Percentiles rank a stretch among this genome's conserved stretches.
These are phyloP conservation scores for Podosphaera aphanis DNA, from an alignment of 2,329 filamentous ascomycete species.

Conservation along the genomic window DNA sequence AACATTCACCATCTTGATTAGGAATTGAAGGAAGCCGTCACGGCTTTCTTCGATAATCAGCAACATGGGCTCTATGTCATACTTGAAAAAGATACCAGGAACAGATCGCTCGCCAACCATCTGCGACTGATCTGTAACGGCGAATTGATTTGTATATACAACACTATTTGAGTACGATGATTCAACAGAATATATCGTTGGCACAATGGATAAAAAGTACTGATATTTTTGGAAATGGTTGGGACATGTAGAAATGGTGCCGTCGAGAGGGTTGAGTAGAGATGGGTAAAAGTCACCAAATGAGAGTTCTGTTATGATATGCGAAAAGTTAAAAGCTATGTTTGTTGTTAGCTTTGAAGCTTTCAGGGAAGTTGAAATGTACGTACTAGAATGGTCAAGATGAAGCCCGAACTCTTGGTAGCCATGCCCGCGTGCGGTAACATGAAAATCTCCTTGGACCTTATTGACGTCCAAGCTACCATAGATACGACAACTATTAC, in stretches of 20 bases:
- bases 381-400: constrained; percentile 57
- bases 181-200: constrained; percentile 65
- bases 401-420: constrained; percentile 61
- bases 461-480: constrained; percentile 84
- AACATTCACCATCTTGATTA: constrained; percentile 74
- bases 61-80: constrained; percentile 90
- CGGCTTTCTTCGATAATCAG: constrained; percentile 66
- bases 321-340: constrained; percentile 85
- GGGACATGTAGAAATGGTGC: constrained; percentile 55
- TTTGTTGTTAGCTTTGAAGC: not conserved
- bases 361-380: not conserved
- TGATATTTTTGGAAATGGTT: constrained; percentile 86
- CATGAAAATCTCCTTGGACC: constrained; percentile 94
- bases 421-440: constrained; percentile 87
- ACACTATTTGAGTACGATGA: constrained; percentile 24
- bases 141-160: constrained; percentile 91
- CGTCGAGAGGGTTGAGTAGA: constrained; percentile 81
- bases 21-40: constrained; percentile 46
- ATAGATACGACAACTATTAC: constrained; percentile 56
- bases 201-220: constrained; percentile 89
- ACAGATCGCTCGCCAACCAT: constrained; percentile 44
- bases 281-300: constrained; percentile 94
- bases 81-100: constrained; percentile 93
- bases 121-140: constrained; percentile 71
- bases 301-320: constrained; percentile 85